A percentile compares a stretch with the other conserved stretches of the same genome.
phyloP scores from a whole-genome alignment of 257 asterid genomes.

The Misopates orontium region DNA sequence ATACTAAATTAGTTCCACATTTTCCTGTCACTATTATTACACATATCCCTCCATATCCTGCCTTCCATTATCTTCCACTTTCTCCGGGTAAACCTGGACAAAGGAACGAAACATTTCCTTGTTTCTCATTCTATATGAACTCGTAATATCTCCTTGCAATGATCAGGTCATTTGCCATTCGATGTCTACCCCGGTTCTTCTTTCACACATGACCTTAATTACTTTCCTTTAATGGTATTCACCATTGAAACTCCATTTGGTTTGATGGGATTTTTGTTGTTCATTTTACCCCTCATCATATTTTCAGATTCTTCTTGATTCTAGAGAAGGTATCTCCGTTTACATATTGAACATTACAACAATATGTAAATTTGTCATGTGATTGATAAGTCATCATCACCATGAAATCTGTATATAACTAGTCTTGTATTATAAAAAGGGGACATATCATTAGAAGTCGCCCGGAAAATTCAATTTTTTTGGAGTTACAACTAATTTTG shows the following conservation, averaged over 20 bases:
- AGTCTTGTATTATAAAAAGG: neutral
- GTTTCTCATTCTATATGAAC: constrained; percentile 23
- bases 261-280: neutral
- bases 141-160: constrained; percentile 33
- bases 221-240: neutral
- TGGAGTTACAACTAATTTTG: neutral
- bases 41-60: constrained; percentile 29
- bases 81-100: constrained; percentile 34
- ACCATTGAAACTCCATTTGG: constrained; percentile 16
- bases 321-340: neutral
- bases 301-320: neutral
- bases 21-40: constrained; percentile 15
- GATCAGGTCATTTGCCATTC: constrained; percentile 19
- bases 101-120: constrained; percentile 28
- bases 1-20: constrained; percentile 25
- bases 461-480: neutral
- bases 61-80: constrained; percentile 37
- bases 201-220: neutral
- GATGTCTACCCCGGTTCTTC: neutral
- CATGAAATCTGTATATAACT: neutral
- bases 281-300: neutral
- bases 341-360: neutral
- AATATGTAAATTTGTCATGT: neutral
- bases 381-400: neutral
- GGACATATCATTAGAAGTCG: neutral